A percentile compares a stretch with the other conserved stretches of the same genome.
Evolutionary conservation across 495 filamentous ascomycete genomes (phyloP).

Genomic region (Podospora pseudopauciseta): DNA sequence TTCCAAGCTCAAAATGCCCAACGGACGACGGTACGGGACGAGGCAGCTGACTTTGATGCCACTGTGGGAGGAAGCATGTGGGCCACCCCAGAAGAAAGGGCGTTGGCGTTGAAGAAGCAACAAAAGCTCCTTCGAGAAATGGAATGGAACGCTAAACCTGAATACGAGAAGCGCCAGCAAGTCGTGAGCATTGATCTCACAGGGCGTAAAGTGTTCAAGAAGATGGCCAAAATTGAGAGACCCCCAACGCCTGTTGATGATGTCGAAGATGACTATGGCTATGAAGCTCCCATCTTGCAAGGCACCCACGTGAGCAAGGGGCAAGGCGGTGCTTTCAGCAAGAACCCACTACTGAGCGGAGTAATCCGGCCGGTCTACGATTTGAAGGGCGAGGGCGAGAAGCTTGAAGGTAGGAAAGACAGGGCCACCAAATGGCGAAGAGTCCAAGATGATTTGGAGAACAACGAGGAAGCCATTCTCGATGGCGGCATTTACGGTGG

Average conservation of each 20-base stretch:
- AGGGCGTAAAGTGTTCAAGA: conserved; percentile 70
- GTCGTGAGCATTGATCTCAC: conserved; percentile 83
- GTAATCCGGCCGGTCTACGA: conserved; percentile 77
- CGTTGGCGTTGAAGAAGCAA: conserved; percentile 82
- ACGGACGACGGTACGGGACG: conserved; percentile 84
- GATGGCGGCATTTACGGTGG: conserved; percentile 73
- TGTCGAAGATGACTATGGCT: conserved; percentile 23
- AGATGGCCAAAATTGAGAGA: conserved; percentile 60
- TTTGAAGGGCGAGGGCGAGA: conserved; percentile 45
- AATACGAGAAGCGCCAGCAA: conserved; percentile 87
- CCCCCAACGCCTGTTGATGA: conserved; percentile 47
- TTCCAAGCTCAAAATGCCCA: conserved; percentile 89
- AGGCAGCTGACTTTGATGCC: conserved; percentile 89
- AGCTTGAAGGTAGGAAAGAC: conserved; percentile 36
- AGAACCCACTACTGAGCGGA: conserved; percentile 76
- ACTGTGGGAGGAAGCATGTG: conserved; percentile 70
- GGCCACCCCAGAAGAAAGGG: conserved; percentile 84
- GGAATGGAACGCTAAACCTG: conserved; percentile 85
- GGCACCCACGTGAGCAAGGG: conserved; percentile 30
- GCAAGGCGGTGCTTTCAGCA: conserved; percentile 62
- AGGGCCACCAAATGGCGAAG: conserved; percentile 68
- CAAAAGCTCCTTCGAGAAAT: conserved; percentile 83
- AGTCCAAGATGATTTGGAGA: conserved; percentile 85
- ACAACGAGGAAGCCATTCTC: conserved; percentile 90
- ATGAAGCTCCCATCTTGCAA: conserved; percentile 7